A percentile compares a stretch with the other conserved stretches of the same genome.
Evolutionary conservation across 768 basidiomycete species (phyloP).

Genomic region (Daedalea quercina): DNA sequence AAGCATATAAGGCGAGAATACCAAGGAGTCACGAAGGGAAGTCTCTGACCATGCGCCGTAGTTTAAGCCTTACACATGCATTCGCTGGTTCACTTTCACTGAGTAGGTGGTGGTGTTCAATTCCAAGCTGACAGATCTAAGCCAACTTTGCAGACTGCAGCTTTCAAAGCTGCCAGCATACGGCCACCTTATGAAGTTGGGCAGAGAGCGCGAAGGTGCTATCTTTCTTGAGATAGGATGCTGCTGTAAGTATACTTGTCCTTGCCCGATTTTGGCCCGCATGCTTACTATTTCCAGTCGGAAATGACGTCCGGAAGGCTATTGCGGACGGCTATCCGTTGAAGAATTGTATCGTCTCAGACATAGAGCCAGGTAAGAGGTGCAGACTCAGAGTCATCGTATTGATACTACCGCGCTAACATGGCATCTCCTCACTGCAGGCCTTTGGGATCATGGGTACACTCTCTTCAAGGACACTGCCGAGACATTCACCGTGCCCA

Average conservation of each 20-base stretch:
- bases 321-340: conserved; percentile 34
- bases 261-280: too few species aligned
- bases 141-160: conserved; percentile 8
- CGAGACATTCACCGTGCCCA: conserved; percentile 42
- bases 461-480: conserved; percentile 46
- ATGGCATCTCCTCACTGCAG: conserved; percentile 20
- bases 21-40: too few species aligned
- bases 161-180: not conserved
- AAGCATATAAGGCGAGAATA: conserved; percentile 20
- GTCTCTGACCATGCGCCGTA: too few species aligned
- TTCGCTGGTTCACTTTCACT: conserved; percentile 1
- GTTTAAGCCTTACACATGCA: conserved; percentile 3
- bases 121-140: not conserved
- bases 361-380: conserved; percentile 28
- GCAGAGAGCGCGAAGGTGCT: conserved; percentile 25
- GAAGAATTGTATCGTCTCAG: conserved; percentile 27
- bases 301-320: conserved; percentile 32
- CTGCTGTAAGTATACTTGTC: conserved; percentile 26
- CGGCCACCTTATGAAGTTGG: conserved; percentile 24
- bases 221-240: conserved; percentile 37
- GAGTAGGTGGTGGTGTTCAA: not conserved
- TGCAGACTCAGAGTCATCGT: too few species aligned
- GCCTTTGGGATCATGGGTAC: conserved; percentile 54
- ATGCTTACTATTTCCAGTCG: conserved; percentile 22
- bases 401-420: not conserved